Percentiles rank a stretch among this genome's conserved stretches.
phyloP scores from a whole-genome alignment of 495 filamentous ascomycete species.

The Talaromyces trachyspermus region DNA sequence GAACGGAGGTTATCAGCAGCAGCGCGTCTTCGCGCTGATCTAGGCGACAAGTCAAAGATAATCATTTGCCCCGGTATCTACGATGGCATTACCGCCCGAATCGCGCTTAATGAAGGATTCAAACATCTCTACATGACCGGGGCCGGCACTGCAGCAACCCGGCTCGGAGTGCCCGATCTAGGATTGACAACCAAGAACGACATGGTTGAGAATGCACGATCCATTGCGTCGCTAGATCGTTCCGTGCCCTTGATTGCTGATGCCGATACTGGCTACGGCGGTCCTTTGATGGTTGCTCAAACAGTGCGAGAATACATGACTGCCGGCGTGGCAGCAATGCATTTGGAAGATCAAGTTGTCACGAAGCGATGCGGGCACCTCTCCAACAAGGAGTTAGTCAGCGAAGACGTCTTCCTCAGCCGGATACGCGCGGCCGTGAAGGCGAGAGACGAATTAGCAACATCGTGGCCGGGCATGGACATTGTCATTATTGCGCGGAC shows the following conservation, averaged over 20 bases:
- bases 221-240: not conserved
- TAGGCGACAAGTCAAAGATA: not conserved
- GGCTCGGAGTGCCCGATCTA: conserved; percentile 49
- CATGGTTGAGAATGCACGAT: conserved; percentile 1
- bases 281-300: conserved; percentile 42
- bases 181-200: conserved; percentile 29
- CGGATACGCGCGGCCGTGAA: conserved; percentile 38
- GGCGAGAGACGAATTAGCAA: conserved; percentile 25
- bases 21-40: not conserved
- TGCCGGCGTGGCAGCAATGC: conserved; percentile 49
- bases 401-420: conserved; percentile 28
- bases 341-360: conserved; percentile 54
- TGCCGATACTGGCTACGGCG: conserved; percentile 51
- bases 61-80: conserved; percentile 51
- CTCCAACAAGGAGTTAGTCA: conserved; percentile 44
- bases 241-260: conserved; percentile 48
- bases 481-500: conserved; percentile 54
- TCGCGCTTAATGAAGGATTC: conserved; percentile 43
- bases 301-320: conserved; percentile 45
- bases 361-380: conserved; percentile 52
- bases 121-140: conserved; percentile 54
- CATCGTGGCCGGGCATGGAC: conserved; percentile 17
- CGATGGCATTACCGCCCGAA: conserved; percentile 49
- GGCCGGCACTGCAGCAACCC: conserved; percentile 48
- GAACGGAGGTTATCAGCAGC: not conserved